phyloP scores from a whole-genome alignment of 768 basidiomycete species.

The Amanita subjunquillea region DNA sequence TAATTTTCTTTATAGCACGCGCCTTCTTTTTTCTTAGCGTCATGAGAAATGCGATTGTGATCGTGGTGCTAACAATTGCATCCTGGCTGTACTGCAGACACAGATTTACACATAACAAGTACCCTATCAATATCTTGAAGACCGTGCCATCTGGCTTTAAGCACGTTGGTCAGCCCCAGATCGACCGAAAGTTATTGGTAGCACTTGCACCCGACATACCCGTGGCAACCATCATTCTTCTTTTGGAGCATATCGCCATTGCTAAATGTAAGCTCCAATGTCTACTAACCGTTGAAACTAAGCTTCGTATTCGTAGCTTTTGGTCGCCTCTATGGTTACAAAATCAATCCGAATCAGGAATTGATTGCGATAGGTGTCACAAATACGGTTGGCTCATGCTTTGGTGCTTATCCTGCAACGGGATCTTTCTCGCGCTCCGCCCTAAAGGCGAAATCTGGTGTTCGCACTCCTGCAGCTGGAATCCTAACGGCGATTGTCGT shows the following conservation, averaged over 20 bases:
- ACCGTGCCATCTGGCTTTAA: slow-evolving; percentile 81
- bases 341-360: slow-evolving; percentile 89
- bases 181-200: slow-evolving; percentile 36
- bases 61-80: slow-evolving; percentile 78
- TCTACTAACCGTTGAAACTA: not conserved
- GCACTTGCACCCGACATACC: slow-evolving; percentile 73
- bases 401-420: slow-evolving; percentile 91
- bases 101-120: slow-evolving; percentile 49
- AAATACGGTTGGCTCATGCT: slow-evolving; percentile 83
- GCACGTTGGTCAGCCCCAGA: slow-evolving; percentile 33
- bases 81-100: slow-evolving; percentile 78
- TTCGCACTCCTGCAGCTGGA: slow-evolving; percentile 91
- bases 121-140: slow-evolving; percentile 77
- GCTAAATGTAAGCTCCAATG: slow-evolving; percentile 62
- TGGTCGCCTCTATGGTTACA: slow-evolving; percentile 91
- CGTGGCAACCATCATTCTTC: slow-evolving; percentile 78
- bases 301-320: slow-evolving; percentile 47
- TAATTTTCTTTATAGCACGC: slow-evolving; percentile 32
- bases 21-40: slow-evolving; percentile 72
- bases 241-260: slow-evolving; percentile 95
- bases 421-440: slow-evolving; percentile 99
- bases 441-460: slow-evolving; percentile 91
- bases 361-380: slow-evolving; percentile 97
- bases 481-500: slow-evolving; percentile 80
- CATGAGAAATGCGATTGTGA: slow-evolving; percentile 77